A percentile compares a stretch with the other conserved stretches of the same genome.
Evolutionary conservation across 352 stramenopile species (phyloP).

Genomic region (Pythium dissotocum): DNA sequence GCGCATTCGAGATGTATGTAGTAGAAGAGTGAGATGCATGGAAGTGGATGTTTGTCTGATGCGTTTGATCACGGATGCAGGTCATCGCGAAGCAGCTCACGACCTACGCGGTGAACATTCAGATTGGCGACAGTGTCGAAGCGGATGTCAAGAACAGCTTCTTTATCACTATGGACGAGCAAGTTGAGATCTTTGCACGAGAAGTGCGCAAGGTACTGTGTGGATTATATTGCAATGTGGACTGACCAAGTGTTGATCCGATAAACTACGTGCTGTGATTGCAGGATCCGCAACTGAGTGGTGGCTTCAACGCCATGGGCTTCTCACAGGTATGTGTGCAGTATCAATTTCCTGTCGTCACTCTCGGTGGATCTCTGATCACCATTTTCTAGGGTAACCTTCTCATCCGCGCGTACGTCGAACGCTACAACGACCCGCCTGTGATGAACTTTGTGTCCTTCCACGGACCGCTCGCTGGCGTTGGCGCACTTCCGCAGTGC

Average conservation of each 20-base stretch:
- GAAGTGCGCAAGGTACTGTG: conserved; percentile 58
- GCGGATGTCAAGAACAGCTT: conserved; percentile 94
- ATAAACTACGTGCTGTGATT: not conserved
- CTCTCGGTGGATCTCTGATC: not conserved
- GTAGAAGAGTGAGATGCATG: not conserved
- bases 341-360: not conserved
- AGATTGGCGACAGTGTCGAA: conserved; percentile 77
- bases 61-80: conserved; percentile 27
- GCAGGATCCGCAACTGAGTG: conserved; percentile 75
- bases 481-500: conserved; percentile 89
- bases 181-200: conserved; percentile 90
- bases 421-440: conserved; percentile 91
- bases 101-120: conserved; percentile 87
- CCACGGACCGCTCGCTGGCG: conserved; percentile 90
- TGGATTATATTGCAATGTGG: not conserved
- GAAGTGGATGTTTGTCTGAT: not conserved
- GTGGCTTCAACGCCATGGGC: conserved; percentile 93
- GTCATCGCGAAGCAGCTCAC: conserved; percentile 73
- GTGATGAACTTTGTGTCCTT: conserved; percentile 92
- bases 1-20: conserved; percentile 68
- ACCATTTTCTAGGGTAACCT: conserved; percentile 73
- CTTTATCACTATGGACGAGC: conserved; percentile 91
- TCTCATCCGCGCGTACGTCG: conserved; percentile 93
- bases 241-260: not conserved
- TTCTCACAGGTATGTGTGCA: conserved; percentile 84